Conservation (phyloP, 1,284 basidiomycete species). For the Moesziomyces aphidis region DNA sequence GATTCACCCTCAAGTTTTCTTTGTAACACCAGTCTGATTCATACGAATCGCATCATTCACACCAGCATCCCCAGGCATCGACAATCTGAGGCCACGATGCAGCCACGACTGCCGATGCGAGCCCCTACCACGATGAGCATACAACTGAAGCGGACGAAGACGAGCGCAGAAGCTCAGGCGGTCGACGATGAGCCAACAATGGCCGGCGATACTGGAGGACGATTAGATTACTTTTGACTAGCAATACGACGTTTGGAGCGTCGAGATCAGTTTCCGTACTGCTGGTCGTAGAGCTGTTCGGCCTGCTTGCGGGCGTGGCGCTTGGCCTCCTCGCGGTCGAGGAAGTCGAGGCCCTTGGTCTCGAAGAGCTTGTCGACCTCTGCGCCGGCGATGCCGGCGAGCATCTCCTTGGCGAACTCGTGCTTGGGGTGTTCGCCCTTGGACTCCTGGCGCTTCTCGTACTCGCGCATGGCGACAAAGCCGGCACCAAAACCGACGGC, state of each 20-base stretch:
- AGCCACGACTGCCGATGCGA: too few species aligned
- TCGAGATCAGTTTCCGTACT: constrained; percentile 39
- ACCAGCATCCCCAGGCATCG: too few species aligned
- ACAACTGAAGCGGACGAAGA: too few species aligned
- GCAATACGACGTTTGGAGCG: not conserved
- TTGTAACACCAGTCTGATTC: not conserved
- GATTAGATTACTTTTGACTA: not conserved
- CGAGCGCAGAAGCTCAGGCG: not conserved
- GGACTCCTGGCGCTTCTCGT: constrained; percentile 71
- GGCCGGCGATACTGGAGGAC: not conserved
- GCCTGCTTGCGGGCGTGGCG: constrained; percentile 65
- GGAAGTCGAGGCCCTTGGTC: constrained; percentile 59
- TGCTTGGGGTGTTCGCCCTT: constrained; percentile 70
- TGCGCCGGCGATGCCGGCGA: constrained; percentile 67
- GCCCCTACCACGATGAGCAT: too few species aligned
- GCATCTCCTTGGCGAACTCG: constrained; percentile 69
- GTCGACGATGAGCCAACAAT: not conserved
- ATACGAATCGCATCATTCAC: not conserved
- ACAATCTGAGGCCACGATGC: too few species aligned
- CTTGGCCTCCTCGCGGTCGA: constrained; percentile 71
- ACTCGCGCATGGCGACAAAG: constrained; percentile 73
- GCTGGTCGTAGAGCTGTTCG: constrained; percentile 51
- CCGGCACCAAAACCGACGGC: constrained; percentile 72
- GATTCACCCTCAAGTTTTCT: not conserved
- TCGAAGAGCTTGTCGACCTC: constrained; percentile 64